phyloP scores from a whole-genome alignment of 2,329 filamentous ascomycete genomes.

The Alternaria sp. region DNA sequence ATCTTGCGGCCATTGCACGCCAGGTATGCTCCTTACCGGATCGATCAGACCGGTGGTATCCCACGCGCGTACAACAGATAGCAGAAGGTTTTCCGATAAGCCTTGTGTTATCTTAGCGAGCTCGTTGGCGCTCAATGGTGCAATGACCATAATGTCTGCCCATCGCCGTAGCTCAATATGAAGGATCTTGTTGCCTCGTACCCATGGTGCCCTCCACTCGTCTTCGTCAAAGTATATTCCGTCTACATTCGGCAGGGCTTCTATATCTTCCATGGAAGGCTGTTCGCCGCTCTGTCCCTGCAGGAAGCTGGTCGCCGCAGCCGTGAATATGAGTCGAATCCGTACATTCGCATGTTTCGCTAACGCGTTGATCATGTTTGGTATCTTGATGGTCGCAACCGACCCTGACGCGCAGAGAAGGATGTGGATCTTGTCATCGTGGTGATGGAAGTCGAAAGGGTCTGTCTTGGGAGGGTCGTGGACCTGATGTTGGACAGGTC shows the following conservation, averaged over 20 bases:
- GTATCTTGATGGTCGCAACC: conserved; percentile 86
- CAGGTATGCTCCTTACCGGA: conserved; percentile 37
- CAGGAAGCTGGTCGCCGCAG: conserved; percentile 77
- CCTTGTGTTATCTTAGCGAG: conserved; percentile 85
- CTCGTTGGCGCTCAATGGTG: conserved; percentile 83
- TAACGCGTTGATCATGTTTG: conserved; percentile 62
- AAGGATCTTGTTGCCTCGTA: conserved; percentile 77
- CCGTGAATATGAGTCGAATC: conserved; percentile 84
- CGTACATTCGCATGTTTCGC: conserved; percentile 66
- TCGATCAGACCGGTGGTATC: conserved; percentile 64
- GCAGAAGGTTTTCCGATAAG: conserved; percentile 77
- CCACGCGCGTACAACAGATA: conserved; percentile 84
- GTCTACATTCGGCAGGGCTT: conserved; percentile 74
- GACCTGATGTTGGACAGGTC: conserved; percentile 37
- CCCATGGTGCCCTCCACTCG: conserved; percentile 85
- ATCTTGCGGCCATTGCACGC: conserved; percentile 31
- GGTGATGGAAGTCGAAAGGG: conserved; percentile 37
- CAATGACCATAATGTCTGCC: conserved; percentile 82
- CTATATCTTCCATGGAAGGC: conserved; percentile 69
- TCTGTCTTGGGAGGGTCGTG: conserved; percentile 22
- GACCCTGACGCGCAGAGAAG: conserved; percentile 74
- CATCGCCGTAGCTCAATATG: conserved; percentile 88
- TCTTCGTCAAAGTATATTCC: conserved; percentile 83
- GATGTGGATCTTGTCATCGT: conserved; percentile 60
- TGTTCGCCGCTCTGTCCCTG: conserved; percentile 79